Base-by-base conservation (phyloP, 805 yeast species). In the Isabelozyma pseudorhagii region DNA sequence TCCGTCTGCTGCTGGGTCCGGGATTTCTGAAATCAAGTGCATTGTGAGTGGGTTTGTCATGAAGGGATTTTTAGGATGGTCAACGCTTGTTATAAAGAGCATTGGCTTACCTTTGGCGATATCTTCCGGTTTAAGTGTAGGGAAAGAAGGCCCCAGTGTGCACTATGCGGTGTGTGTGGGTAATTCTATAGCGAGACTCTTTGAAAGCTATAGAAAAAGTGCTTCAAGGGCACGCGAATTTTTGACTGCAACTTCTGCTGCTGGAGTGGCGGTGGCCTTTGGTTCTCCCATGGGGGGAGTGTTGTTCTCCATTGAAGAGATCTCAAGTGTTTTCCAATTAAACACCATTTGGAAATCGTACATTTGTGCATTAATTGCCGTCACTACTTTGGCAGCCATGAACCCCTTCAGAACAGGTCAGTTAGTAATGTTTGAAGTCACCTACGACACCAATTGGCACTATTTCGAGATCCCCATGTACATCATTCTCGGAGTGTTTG, bases 91-190 rank as follows among this genome's bases (percentile, higher is more conserved):
- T 1, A 82, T 93, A 47, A 94, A 94, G 57, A 79, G 90, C 46
- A 62, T 90, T 8, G 89, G 96, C 0, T 70, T 94, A 41, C 99
- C 99, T 0, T 71, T 94, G 51, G 89, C 96, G 0, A 94, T 94
- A 59, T 92, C 96, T 0, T 85, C 97, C 1, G 99, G 99, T 0
- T 68, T 94, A 38, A 87, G 93, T 56, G 87, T 94, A 5, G 99
- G 99, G 18, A 94, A 94, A 68, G 99, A 94, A 64, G 99, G 99
- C 0, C 99, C 99, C 1, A 84, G 93, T 58, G 99, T 94, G 10
- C 99, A 94, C 68, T 94, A 93, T 67, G 97, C 99, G 0, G 96
- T 92, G 0, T 92, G 98, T 65, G 93, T 87, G n/a, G 99, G 97
- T 0, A 83, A 84, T 58, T 79, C 83, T n/a, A 71, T 90, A 10